Base-by-base conservation (phyloP, 441 rosid genomes). In the Manihot esculenta region DNA sequence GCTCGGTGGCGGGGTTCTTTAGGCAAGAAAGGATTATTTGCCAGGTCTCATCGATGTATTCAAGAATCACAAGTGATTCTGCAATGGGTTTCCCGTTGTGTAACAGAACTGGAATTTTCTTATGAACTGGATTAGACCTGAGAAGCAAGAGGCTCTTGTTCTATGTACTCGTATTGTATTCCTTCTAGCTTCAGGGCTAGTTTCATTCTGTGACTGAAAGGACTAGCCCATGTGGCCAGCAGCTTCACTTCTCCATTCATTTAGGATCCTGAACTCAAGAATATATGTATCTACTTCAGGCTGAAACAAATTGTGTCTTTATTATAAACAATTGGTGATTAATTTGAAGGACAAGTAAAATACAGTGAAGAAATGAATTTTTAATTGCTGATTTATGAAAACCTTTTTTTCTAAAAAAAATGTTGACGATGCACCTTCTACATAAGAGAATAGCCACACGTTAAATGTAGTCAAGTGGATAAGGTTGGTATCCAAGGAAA, bases 241-340 rank as follows among this genome's bases (percentile, higher is more conserved):
- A 82, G 72, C 78, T 86, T 84, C 68, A 86, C 83, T 76, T 74
- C 80, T 10, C 80, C 64, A 7, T 6, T 63, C 82, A 70, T 72
- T 58, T 47, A 30, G 33, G 33, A 30, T 30, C 4, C 33, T 30
- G 33, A 1, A 30, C 33, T 30, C 4, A 30, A 30, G 33, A 30
- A 30, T 30, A 30, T 30, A 30, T 30, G n/a, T n/a, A n/a, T n/a
- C n/a, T n/a, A 30, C 33, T 30, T 30, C 2, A 30, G 1, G 33
- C 33, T 30, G 33, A 30, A 30, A 30, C 33, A 30, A 30, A 30
- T 4, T 30, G 33, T 30, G 33, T 30, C 1, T 30, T 30, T 30
- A 4, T 30, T 30, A 30, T 30, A 30, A 1, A 30, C 33, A 30
- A 30, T 30, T 1, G 33, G 2, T 1, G 33, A 30, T 30, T 30